A percentile compares a stretch with the other conserved stretches of the same genome.
These are phyloP conservation scores for Exidia glandulosa DNA, from an alignment of 768 basidiomycete genomes.

Conservation along the genomic window DNA sequence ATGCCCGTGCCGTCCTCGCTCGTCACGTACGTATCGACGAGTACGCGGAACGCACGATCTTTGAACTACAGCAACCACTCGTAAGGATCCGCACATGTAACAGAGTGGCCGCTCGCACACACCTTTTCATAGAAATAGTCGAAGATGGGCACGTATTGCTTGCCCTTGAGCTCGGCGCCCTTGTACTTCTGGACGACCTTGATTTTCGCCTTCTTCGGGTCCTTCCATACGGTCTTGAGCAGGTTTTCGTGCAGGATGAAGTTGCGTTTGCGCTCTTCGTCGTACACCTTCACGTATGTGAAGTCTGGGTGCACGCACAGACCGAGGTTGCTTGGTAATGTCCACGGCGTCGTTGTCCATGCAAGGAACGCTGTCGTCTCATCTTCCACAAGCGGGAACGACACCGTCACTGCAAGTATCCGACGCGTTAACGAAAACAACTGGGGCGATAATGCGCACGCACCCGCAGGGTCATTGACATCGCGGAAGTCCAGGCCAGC, in stretches of 20 bases:
- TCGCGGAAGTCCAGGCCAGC: constrained; percentile 87
- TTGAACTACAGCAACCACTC: constrained; percentile 53
- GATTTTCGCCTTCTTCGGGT: constrained; percentile 92
- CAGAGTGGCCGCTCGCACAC: constrained; percentile 8
- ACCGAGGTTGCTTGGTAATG: constrained; percentile 87
- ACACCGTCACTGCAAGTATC: constrained; percentile 57
- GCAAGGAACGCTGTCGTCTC: constrained; percentile 81
- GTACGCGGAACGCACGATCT: constrained; percentile 80
- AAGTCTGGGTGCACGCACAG: constrained; percentile 95
- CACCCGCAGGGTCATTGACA: constrained; percentile 86
- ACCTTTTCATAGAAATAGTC: constrained; percentile 96
- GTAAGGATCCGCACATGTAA: constrained; percentile 1
- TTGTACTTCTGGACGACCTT: constrained; percentile 83
- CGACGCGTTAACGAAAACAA: neutral
- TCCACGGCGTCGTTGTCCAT: constrained; percentile 99
- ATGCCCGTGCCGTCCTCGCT: constrained; percentile 92
- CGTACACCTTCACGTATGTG: constrained; percentile 94
- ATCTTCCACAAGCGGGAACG: constrained; percentile 91
- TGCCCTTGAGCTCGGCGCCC: constrained; percentile 89
- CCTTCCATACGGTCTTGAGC: constrained; percentile 84
- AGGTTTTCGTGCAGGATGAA: constrained; percentile 88
- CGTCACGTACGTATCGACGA: constrained; percentile 89
- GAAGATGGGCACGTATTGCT: constrained; percentile 90
- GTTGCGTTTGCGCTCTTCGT: constrained; percentile 72
- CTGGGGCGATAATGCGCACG: constrained; percentile 13